phyloP scores from a whole-genome alignment of 2,329 filamentous ascomycete genomes.

The Ceratocystis lukuohia region DNA sequence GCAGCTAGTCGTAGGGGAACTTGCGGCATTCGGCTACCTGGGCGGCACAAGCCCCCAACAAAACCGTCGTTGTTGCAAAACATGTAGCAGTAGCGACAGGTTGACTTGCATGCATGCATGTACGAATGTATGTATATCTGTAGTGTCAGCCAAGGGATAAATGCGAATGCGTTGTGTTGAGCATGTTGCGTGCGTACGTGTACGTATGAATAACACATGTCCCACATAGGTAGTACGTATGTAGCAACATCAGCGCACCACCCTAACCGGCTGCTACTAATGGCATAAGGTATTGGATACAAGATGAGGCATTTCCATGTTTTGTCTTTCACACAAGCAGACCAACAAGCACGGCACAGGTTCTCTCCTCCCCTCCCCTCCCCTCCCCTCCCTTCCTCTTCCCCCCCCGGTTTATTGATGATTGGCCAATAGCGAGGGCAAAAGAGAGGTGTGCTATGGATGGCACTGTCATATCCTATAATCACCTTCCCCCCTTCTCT shows the following conservation, averaged over 20 bases:
- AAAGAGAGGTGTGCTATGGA: no score
- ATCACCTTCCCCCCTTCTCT: no score
- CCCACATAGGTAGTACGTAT: neutral
- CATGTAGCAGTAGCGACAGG: neutral
- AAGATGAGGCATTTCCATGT: neutral
- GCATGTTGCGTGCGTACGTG: neutral
- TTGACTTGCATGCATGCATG: neutral
- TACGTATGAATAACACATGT: neutral
- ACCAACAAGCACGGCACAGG: neutral
- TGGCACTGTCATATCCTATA: no score
- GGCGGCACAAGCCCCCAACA: no score
- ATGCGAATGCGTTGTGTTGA: no score
- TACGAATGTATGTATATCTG: neutral
- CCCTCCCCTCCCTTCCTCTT: no score
- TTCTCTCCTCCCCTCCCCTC: neutral
- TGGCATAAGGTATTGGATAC: neutral
- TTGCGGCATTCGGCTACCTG: no score
- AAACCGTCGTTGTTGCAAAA: neutral
- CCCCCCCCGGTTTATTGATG: no score
- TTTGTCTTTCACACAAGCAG: neutral
- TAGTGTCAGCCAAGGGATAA: neutral
- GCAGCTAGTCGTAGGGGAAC: neutral
- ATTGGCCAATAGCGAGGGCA: no score
- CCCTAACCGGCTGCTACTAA: neutral
- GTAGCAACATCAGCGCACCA: no score